Evolutionary conservation across 192 early-diverging fungal species (phyloP).

Genomic region (Backusella liffmaniae): DNA sequence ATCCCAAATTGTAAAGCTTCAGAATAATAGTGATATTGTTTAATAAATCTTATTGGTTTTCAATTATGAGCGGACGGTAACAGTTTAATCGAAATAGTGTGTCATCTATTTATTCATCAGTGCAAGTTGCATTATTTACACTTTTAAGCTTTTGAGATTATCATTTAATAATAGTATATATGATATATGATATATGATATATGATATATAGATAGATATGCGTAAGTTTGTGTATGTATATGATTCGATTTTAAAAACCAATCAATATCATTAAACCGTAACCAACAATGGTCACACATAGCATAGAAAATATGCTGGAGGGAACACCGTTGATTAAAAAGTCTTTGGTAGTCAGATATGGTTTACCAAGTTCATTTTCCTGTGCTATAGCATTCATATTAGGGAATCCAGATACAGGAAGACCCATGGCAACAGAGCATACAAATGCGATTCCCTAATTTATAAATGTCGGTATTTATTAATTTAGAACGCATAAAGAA

Average conservation of each 20-base stretch:
- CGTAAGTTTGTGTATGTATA: neutral
- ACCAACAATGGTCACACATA: constrained; percentile 72
- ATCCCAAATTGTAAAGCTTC: neutral
- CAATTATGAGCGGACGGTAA: neutral
- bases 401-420: constrained; percentile 93
- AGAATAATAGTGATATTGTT: neutral
- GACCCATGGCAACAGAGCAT: constrained; percentile 87
- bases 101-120: neutral
- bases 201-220: neutral
- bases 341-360: constrained; percentile 79
- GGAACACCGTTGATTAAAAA: constrained; percentile 87
- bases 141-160: neutral
- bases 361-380: constrained; percentile 82
- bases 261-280: constrained; percentile 69
- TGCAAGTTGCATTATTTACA: neutral
- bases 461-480: neutral
- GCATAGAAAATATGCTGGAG: constrained; percentile 69
- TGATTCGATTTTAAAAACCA: constrained; percentile 30
- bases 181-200: neutral
- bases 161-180: neutral
- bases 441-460: constrained; percentile 68
- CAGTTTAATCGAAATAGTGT: neutral
- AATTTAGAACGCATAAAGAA: neutral
- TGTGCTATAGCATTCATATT: constrained; percentile 97
- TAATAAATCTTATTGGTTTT: too few species aligned